phyloP scores from a whole-genome alignment of 768 basidiomycete genomes.

The Cystofilobasidium ferigula region DNA sequence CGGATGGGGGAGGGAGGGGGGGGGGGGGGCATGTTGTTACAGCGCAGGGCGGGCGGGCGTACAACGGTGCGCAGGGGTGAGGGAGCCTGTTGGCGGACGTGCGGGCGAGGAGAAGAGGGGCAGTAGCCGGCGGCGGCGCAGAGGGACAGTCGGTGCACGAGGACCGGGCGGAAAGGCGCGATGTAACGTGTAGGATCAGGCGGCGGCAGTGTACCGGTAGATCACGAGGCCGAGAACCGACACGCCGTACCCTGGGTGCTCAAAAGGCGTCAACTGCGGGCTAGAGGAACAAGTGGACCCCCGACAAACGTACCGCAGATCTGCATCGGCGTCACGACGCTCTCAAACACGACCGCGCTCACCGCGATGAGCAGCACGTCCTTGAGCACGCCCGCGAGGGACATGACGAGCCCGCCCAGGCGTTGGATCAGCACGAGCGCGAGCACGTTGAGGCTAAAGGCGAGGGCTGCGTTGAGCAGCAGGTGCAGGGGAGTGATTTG shows the following conservation, averaged over 20 bases:
- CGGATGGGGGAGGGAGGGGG: too few species aligned
- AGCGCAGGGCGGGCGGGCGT: too few species aligned
- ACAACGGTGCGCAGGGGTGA: too few species aligned
- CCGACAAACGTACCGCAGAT: slow-evolving; percentile 49
- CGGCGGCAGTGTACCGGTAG: neutral
- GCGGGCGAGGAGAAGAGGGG: too few species aligned
- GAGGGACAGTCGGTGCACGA: too few species aligned
- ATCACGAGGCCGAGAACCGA: neutral
- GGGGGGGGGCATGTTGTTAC: too few species aligned
- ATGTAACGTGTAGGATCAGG: too few species aligned
- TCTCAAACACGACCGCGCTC: slow-evolving; percentile 73
- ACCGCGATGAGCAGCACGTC: slow-evolving; percentile 89
- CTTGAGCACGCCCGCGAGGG: slow-evolving; percentile 89
- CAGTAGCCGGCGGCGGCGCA: too few species aligned
- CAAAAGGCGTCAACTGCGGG: too few species aligned
- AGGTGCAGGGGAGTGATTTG: slow-evolving; percentile 58
- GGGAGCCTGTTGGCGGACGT: too few species aligned
- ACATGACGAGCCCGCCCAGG: slow-evolving; percentile 61
- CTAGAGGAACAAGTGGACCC: neutral
- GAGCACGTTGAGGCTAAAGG: slow-evolving; percentile 80
- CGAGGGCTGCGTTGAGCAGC: slow-evolving; percentile 69
- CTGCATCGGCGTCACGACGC: slow-evolving; percentile 68
- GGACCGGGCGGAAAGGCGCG: too few species aligned
- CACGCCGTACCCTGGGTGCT: neutral
- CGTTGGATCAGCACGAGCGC: slow-evolving; percentile 79